phyloP scores from a whole-genome alignment of 306 rosid species.

The Luffa acutangula region DNA sequence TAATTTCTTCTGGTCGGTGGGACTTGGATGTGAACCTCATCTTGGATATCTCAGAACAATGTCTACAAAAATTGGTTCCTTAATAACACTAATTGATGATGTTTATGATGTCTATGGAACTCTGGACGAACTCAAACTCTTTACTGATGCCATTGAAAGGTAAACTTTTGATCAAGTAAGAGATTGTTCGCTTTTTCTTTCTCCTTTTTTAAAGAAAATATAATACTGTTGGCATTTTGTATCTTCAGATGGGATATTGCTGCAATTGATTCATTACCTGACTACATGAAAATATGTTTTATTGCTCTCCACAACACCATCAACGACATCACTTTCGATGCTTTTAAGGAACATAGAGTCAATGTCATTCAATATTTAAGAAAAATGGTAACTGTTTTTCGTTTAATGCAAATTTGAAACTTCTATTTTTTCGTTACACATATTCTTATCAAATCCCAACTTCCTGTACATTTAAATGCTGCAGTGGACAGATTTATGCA shows the following conservation, averaged over 20 bases:
- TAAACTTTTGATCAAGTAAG: not conserved
- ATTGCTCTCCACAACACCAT: constrained; percentile 7
- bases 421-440: not conserved
- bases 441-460: not conserved
- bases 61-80: not conserved
- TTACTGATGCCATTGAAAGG: constrained; percentile 5
- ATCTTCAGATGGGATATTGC: constrained; percentile 11
- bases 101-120: constrained; percentile 9
- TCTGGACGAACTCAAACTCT: constrained; percentile 6
- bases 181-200: not conserved
- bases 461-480: not conserved
- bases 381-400: not conserved
- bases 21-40: not conserved
- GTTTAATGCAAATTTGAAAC: too few species aligned
- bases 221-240: not conserved
- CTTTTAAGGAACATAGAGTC: not conserved
- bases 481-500: constrained; percentile 21
- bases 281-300: constrained; percentile 15
- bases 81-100: constrained; percentile 10
- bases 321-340: constrained; percentile 7
- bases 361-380: constrained; percentile 1
- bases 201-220: not conserved
- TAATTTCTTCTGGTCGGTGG: constrained; percentile 1
- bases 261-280: constrained; percentile 6
- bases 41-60: not conserved